These are phyloP conservation scores for Suaeda aralocaspica DNA, from an alignment of 148 eudicot genomes.

Conservation along the genomic window DNA sequence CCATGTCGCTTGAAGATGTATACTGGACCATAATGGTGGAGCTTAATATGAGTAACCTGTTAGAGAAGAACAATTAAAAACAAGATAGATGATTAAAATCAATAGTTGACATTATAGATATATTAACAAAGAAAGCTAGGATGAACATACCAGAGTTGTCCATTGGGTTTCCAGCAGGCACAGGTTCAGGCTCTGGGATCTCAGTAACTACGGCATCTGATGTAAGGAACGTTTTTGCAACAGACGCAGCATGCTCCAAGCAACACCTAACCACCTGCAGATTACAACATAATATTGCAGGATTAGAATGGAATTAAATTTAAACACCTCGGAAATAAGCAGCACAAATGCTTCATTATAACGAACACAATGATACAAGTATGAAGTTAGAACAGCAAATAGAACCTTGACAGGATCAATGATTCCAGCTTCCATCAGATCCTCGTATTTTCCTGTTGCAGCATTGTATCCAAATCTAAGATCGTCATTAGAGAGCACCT, in stretches of 20 bases:
- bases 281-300: not conserved
- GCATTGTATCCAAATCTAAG: constrained; percentile 55
- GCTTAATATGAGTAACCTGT: constrained; percentile 20
- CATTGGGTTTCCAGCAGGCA: constrained; percentile 47
- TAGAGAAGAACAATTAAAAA: not conserved
- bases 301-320: not conserved
- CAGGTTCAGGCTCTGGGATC: constrained; percentile 48
- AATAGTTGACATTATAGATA: not conserved
- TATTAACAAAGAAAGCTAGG: not conserved
- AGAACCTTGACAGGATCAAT: constrained; percentile 62
- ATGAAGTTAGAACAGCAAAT: not conserved
- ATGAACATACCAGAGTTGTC: constrained; percentile 44
- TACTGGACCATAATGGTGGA: not conserved
- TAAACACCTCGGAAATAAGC: not conserved
- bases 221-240: constrained; percentile 60
- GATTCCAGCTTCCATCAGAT: constrained; percentile 69
- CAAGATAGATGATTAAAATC: not conserved
- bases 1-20: not conserved
- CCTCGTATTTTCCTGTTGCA: constrained; percentile 61
- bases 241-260: constrained; percentile 69
- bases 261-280: constrained; percentile 68
- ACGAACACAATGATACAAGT: not conserved
- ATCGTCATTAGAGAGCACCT: constrained; percentile 47
- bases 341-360: not conserved
- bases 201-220: constrained; percentile 72